Evolutionary conservation across 768 basidiomycete genomes (phyloP).

Genomic region (Trametes meyenii): DNA sequence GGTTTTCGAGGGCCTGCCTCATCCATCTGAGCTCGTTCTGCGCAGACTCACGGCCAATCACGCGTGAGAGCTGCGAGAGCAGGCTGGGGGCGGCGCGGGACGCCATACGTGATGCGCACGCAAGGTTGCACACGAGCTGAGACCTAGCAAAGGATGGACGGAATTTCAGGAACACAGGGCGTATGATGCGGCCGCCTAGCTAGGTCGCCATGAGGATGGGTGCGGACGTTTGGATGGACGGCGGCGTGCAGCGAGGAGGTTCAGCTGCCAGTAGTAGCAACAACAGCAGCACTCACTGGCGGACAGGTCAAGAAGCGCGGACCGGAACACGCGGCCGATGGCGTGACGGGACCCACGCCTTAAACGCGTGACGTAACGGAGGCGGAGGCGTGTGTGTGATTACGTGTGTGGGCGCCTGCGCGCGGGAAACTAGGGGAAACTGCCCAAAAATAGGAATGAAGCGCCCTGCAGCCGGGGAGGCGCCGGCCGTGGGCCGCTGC

Average conservation of each 20-base stretch:
- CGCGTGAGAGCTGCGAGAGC: conserved; percentile 35
- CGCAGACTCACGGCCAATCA: conserved; percentile 41
- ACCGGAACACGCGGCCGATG: conserved; percentile 10
- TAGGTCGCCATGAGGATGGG: neutral
- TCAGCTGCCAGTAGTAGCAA: neutral
- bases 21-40: conserved; percentile 55
- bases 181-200: conserved; percentile 2
- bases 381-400: conserved; percentile 5
- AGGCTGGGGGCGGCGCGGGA: conserved; percentile 17
- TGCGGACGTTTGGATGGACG: too few relatives aligned
- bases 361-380: conserved; percentile 19
- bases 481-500: neutral
- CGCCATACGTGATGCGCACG: neutral
- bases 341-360: conserved; percentile 7
- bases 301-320: neutral
- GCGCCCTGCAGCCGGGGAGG: conserved; percentile 3
- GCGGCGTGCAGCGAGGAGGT: too few relatives aligned
- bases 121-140: neutral
- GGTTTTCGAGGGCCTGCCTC: conserved; percentile 34
- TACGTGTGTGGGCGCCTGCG: conserved; percentile 6
- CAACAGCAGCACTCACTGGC: too few relatives aligned
- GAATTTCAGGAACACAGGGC: neutral
- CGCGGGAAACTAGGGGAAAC: neutral
- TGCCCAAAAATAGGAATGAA: conserved; percentile 7
- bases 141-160: neutral